phyloP scores from a whole-genome alignment of 805 yeast genomes.

The Diddensiella transvaalensis region DNA sequence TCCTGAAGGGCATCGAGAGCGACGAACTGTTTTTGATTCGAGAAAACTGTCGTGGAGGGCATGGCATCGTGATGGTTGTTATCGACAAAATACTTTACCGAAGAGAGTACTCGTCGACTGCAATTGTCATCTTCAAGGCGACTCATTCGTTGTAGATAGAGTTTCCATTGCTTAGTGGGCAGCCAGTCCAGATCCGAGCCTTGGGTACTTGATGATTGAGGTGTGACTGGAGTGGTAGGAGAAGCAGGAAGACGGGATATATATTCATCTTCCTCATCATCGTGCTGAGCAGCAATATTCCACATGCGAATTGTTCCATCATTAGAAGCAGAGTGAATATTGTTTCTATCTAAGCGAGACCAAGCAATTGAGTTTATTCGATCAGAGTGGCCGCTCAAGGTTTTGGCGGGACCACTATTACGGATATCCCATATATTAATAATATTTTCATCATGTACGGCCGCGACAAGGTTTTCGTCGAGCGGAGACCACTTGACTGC shows the following conservation, averaged over 20 bases:
- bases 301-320: constrained; percentile 70
- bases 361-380: constrained; percentile 57
- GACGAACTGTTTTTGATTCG: constrained; percentile 28
- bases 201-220: neutral
- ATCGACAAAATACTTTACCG: constrained; percentile 25
- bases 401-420: constrained; percentile 48
- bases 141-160: constrained; percentile 28
- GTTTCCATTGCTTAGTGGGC: constrained; percentile 27
- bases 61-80: constrained; percentile 13
- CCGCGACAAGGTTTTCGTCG: constrained; percentile 59
- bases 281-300: constrained; percentile 42
- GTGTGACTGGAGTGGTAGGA: neutral
- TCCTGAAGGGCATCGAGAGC: constrained; percentile 21
- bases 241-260: constrained; percentile 4
- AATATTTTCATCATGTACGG: constrained; percentile 55
- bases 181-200: constrained; percentile 16
- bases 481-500: constrained; percentile 60
- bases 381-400: constrained; percentile 54
- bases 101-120: constrained; percentile 14
- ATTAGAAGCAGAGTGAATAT: constrained; percentile 54
- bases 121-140: constrained; percentile 13
- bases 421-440: constrained; percentile 76
- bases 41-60: constrained; percentile 26
- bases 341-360: constrained; percentile 42
- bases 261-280: neutral